Evolutionary conservation across 2,329 filamentous ascomycete genomes (phyloP), one percentile per base, ranked within the genome.

Genomic region (Aspergillus pseudoterreus): DNA sequence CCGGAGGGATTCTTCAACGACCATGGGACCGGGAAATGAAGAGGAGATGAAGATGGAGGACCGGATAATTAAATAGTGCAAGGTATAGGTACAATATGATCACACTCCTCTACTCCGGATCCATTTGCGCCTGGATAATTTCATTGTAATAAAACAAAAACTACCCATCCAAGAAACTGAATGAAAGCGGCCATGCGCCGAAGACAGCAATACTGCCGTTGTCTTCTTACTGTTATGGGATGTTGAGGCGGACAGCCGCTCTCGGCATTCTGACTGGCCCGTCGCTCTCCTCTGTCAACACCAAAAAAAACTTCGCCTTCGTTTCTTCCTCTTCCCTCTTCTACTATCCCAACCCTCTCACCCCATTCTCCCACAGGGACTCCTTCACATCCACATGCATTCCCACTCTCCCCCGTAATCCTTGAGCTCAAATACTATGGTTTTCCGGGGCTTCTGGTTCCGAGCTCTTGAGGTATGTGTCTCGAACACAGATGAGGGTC

Each of bases 401-500:
- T 27, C 17, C 39, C 39, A 14, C 6, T 42, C n/a, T n/a, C 6
- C 12, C 11, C 39, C 39, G 11, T 19, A 19, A 19, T 9, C 17
- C n/a, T 21, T 21, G 3, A 22, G 10, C n/a, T 42, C 2, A 17
- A 4, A 15, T 42, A 53, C n/a, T 21, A 66, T 66, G 62, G 59
- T 62, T n/a, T 56, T 59, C 47, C 57, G 59, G 38, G 53, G 62
- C 47, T 62, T 64, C 42, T 61, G 64, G 59, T 53, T 71, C 36
- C 64, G 63, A 30, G 53, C 62, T 43, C 50, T 72, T 44, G 70
- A 72, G 63, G 69, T 72, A 55, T 54, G 69, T 59, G 45, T 47
- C 35, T 8, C 47, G 44, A 33, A n/a, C 27, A 21, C 4, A 15
- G 22, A 38, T 19, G n/a, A 14, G 27, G 30, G 11, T 42, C 9